Evolutionary conservation across 108 stramenopile species (phyloP).

Genomic region (Nannochloropsis oceanica): DNA sequence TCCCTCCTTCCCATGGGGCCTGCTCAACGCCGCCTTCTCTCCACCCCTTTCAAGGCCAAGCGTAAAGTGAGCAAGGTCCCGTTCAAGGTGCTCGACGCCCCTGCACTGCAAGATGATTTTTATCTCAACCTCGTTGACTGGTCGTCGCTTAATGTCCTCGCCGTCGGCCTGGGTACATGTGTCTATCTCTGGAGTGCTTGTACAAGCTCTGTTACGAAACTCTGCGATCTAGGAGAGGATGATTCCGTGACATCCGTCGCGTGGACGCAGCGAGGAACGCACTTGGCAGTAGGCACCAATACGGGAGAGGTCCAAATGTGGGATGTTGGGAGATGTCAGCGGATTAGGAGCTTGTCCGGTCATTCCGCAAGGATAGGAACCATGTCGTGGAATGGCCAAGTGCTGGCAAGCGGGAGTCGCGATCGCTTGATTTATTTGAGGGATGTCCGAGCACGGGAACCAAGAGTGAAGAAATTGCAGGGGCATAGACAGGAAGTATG

Average conservation of each 20-base stretch:
- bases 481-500: slow-evolving; percentile 95
- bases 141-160: slow-evolving; percentile 81
- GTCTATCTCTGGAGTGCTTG: slow-evolving; percentile 88
- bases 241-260: slow-evolving; percentile 67
- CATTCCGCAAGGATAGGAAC: slow-evolving; percentile 81
- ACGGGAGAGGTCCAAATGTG: slow-evolving; percentile 77
- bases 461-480: slow-evolving; percentile 46
- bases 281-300: slow-evolving; percentile 77
- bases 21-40: slow-evolving; percentile 21
- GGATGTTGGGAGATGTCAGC: slow-evolving; percentile 55
- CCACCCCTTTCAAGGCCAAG: slow-evolving; percentile 24
- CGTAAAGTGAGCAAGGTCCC: slow-evolving; percentile 63
- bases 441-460: slow-evolving; percentile 53
- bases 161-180: slow-evolving; percentile 80
- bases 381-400: slow-evolving; percentile 65
- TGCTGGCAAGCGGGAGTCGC: slow-evolving; percentile 77
- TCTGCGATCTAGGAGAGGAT: slow-evolving; percentile 31
- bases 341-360: slow-evolving; percentile 55
- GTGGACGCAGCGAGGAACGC: slow-evolving; percentile 76
- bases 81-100: slow-evolving; percentile 97
- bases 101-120: slow-evolving; percentile 92
- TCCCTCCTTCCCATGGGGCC: slow-evolving; percentile 7
- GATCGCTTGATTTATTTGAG: slow-evolving; percentile 73
- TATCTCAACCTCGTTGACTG: slow-evolving; percentile 96
- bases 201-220: slow-evolving; percentile 72